phyloP scores from a whole-genome alignment of 768 basidiomycete genomes.

The Agaricus bisporus region DNA sequence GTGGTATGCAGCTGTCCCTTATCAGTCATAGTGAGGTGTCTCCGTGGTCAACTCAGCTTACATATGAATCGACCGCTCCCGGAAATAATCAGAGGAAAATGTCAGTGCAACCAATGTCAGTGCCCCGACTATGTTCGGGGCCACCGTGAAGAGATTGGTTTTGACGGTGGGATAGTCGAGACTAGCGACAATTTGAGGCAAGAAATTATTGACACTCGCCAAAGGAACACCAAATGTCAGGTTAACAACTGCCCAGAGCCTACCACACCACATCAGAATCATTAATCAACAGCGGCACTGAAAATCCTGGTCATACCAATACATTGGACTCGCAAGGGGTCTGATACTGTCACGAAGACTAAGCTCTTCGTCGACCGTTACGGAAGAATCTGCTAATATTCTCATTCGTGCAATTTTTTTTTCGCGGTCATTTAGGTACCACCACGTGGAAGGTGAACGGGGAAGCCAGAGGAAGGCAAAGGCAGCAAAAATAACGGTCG shows the following conservation, averaged over 20 bases:
- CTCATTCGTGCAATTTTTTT: slow-evolving; percentile 35
- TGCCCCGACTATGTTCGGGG: slow-evolving; percentile 45
- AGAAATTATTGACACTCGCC: slow-evolving; percentile 48
- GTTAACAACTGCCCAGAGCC: slow-evolving; percentile 41
- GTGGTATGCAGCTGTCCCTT: slow-evolving; percentile 31
- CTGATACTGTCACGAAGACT: slow-evolving; percentile 37
- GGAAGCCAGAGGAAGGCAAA: slow-evolving; percentile 44
- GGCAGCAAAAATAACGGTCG: slow-evolving; percentile 34
- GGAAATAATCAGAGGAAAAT: slow-evolving; percentile 45
- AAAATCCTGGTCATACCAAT: slow-evolving; percentile 24
- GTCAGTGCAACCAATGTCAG: slow-evolving; percentile 39
- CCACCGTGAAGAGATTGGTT: slow-evolving; percentile 48
- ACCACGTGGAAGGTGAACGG: slow-evolving; percentile 35
- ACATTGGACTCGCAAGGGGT: slow-evolving; percentile 37
- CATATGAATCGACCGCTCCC: slow-evolving; percentile 45
- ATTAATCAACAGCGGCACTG: not conserved
- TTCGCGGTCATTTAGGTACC: slow-evolving; percentile 28
- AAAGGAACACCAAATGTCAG: slow-evolving; percentile 41
- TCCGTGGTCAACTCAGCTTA: slow-evolving; percentile 12
- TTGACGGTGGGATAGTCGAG: slow-evolving; percentile 41
- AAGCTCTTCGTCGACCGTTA: slow-evolving; percentile 33
- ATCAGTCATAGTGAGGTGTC: not conserved
- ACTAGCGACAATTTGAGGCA: slow-evolving; percentile 42
- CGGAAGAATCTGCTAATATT: slow-evolving; percentile 41
- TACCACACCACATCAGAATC: slow-evolving; percentile 5